These are phyloP conservation scores for Tilletiopsis washingtonensis DNA, from an alignment of 1,284 basidiomycete genomes.

Conservation along the genomic window DNA sequence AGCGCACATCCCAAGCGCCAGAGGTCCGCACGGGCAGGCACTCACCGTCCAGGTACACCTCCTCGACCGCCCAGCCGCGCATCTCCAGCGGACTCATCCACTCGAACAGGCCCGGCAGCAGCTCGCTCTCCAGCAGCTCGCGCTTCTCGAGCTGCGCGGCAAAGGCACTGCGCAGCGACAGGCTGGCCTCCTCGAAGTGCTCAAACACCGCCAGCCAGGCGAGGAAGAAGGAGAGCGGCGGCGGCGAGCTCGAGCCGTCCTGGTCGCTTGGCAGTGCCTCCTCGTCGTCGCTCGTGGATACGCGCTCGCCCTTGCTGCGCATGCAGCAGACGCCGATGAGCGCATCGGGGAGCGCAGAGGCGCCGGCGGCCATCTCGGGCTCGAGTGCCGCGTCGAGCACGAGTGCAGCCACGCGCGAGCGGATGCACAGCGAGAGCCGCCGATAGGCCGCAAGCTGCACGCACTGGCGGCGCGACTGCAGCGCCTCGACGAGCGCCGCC, in stretches of 20 bases:
- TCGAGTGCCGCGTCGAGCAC: constrained; percentile 75
- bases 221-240: constrained; percentile 58
- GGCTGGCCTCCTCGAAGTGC: constrained; percentile 75
- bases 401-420: constrained; percentile 64
- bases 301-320: too few species aligned
- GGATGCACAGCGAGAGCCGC: constrained; percentile 60
- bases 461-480: constrained; percentile 1
- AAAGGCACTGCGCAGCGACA: constrained; percentile 71
- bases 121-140: constrained; percentile 57
- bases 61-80: constrained; percentile 73
- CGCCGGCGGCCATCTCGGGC: background rate
- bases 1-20: background rate
- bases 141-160: constrained; percentile 72
- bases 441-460: constrained; percentile 62
- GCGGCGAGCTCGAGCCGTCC: too few species aligned
- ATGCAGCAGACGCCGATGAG: background rate
- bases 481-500: constrained; percentile 12
- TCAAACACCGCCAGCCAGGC: constrained; percentile 85
- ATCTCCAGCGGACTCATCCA: constrained; percentile 68
- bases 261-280: background rate
- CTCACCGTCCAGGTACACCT: constrained; percentile 64
- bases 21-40: background rate
- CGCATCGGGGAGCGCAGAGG: background rate
- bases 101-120: constrained; percentile 69
- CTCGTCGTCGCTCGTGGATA: too few species aligned